phyloP scores from a whole-genome alignment of 1,139 yeast species.

The Sugiyamaella japonica region DNA sequence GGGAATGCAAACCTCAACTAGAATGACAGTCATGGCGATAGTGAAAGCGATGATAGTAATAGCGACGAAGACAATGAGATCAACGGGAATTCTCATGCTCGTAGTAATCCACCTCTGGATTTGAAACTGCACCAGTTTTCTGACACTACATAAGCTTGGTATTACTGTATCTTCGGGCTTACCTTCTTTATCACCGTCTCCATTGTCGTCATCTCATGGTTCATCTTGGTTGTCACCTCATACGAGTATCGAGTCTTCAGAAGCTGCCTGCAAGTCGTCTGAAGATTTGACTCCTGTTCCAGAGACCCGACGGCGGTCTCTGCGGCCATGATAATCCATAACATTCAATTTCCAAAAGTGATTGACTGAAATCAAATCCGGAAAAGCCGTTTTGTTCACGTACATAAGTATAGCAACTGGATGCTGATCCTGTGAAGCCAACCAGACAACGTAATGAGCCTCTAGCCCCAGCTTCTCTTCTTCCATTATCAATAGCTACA shows the following conservation, averaged over 20 bases:
- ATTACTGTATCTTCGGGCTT: neutral
- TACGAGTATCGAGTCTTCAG: constrained; percentile 26
- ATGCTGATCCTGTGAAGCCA: no score
- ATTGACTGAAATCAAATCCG: neutral
- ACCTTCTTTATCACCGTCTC: constrained; percentile 13
- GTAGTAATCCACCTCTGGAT: neutral
- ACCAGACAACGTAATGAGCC: constrained; percentile 1
- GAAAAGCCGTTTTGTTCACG: constrained; percentile 5
- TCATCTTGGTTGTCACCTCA: constrained; percentile 17
- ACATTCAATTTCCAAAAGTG: neutral
- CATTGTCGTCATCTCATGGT: constrained; percentile 15
- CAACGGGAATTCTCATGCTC: no score
- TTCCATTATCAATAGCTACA: constrained; percentile 4
- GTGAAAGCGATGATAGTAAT: constrained; percentile 6
- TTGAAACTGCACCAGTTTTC: neutral
- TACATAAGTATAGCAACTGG: no score
- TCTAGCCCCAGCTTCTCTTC: neutral
- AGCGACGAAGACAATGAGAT: no score
- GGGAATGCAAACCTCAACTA: constrained; percentile 1
- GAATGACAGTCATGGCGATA: constrained; percentile 15
- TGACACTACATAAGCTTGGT: neutral
- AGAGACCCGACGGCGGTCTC: constrained; percentile 5
- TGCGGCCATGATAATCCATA: constrained; percentile 6
- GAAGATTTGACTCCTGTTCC: constrained; percentile 11
- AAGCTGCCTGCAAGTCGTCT: constrained; percentile 7